These are phyloP conservation scores for Penicillium samsonianum DNA, from an alignment of 495 filamentous ascomycete species.

Conservation along the genomic window DNA sequence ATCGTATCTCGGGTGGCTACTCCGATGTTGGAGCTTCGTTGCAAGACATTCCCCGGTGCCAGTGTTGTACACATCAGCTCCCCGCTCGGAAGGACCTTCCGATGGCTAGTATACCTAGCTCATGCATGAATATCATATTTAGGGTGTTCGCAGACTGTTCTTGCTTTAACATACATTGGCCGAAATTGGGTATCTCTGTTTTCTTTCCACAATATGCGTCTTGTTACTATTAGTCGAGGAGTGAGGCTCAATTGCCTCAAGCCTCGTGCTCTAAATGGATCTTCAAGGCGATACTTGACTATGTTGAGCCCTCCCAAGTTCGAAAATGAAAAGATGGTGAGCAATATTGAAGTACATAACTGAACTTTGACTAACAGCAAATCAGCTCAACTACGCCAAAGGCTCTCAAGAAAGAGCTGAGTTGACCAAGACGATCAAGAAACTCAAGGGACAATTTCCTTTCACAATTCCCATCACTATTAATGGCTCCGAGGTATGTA, in stretches of 20 bases:
- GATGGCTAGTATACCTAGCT: neutral
- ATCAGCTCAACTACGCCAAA: slow-evolving; percentile 34
- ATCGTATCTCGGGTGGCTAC: slow-evolving; percentile 1
- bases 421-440: slow-evolving; percentile 29
- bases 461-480: slow-evolving; percentile 33
- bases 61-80: neutral
- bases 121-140: slow-evolving; percentile 1
- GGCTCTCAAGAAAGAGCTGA: slow-evolving; percentile 30
- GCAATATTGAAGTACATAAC: neutral
- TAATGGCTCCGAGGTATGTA: slow-evolving; percentile 28
- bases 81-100: slow-evolving; percentile 1
- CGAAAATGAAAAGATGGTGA: slow-evolving; percentile 35
- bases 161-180: neutral
- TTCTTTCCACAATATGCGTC: slow-evolving; percentile 15
- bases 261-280: slow-evolving; percentile 4
- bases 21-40: slow-evolving; percentile 1
- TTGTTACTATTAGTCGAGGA: slow-evolving; percentile 12
- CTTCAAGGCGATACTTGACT: slow-evolving; percentile 17
- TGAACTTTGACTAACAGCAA: neutral
- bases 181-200: neutral
- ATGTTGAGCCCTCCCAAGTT: slow-evolving; percentile 36
- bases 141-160: neutral
- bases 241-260: slow-evolving; percentile 9
- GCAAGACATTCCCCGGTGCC: neutral
- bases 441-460: slow-evolving; percentile 31